Base-by-base conservation (phyloP, 1,284 basidiomycete genomes). In the Chondrostereum purpureum region DNA sequence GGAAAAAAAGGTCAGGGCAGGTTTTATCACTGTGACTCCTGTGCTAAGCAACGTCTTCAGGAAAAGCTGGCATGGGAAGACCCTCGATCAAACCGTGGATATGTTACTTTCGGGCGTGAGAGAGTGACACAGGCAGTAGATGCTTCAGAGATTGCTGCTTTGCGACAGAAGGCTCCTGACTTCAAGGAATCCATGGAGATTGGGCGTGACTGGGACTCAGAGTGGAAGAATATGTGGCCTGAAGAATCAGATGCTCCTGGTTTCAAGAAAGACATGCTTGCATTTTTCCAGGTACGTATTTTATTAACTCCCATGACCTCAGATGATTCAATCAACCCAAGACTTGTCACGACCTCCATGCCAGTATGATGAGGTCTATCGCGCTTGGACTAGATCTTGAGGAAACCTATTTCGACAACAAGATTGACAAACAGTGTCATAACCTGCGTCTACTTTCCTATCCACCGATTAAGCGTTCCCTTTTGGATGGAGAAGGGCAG, bases 141-240 rank as follows among this genome's bases (percentile, higher is more conserved):
- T 61, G 70, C 77, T 4, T 64, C 69, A n/a, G 88, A 90, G 63
- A 91, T 92, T 52, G 83, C 80, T 31, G 62, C 72, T 23, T 66
- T 92, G 14, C 81, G 89, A 18, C 68, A 68, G 43, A 78, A 77
- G 51, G 78, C 88, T 0, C 89, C 89, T 0, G 87, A 90, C 58
- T 80, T 66, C 63, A 91, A 92, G 61, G 88, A 92, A 61, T 72
- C 77, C 12, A 88, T 92, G 78, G 89, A 92, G 61, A 90, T 92
- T 45, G 88, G 88, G 16, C 72, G 83, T 20, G 86, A 91, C 50
- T 85, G 80, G 78, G 87, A 87, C 53, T 67, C 73, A 21, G 70
- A 63, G 23, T 87, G 78, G 81, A 80, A 74, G 61, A 92, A 92
- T 61, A 73, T 73, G 53, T 92, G 90, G 89, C 89, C 87, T 2